Percentiles rank a stretch among this genome's conserved stretches.
Evolutionary conservation across 495 filamentous ascomycete genomes (phyloP).

Genomic region (Aspergillus ellipticus): DNA sequence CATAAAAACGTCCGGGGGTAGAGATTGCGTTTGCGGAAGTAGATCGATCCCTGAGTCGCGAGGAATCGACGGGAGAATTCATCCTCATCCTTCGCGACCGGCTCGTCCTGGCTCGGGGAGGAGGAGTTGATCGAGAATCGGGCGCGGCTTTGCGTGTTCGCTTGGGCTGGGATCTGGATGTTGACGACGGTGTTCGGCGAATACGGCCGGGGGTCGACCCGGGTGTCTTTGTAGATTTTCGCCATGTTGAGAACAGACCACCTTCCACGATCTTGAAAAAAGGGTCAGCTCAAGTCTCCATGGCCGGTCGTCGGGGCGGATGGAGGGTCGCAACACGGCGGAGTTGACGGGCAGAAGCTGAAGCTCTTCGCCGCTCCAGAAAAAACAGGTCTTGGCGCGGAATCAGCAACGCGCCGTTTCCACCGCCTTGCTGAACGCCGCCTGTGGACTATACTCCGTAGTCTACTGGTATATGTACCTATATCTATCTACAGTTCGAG

Average conservation of each 20-base stretch:
- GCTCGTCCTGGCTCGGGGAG: constrained; percentile 28
- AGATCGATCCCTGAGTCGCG: constrained; percentile 76
- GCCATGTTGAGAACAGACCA: constrained; percentile 35
- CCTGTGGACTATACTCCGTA: no score
- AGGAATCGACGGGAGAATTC: constrained; percentile 66
- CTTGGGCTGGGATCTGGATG: constrained; percentile 64
- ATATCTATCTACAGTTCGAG: not conserved
- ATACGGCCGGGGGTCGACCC: constrained; percentile 74
- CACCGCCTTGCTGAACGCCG: constrained; percentile 13
- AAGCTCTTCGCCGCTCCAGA: constrained; percentile 32
- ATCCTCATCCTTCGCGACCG: constrained; percentile 64
- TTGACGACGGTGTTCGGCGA: constrained; percentile 65
- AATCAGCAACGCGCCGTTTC: constrained; percentile 7
- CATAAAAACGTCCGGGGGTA: constrained; percentile 86
- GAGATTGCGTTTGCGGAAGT: constrained; percentile 68
- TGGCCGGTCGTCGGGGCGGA: constrained; percentile 22
- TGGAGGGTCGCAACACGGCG: constrained; percentile 14
- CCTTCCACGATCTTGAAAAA: constrained; percentile 20
- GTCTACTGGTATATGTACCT: no score
- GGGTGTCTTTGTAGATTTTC: constrained; percentile 78
- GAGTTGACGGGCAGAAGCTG: constrained; percentile 36
- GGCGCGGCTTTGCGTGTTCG: constrained; percentile 37
- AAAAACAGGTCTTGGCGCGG: constrained; percentile 47
- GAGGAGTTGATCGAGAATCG: constrained; percentile 45
- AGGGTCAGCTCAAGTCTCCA: constrained; percentile 35